A percentile compares a stretch with the other conserved stretches of the same genome.
phyloP scores from a whole-genome alignment of 2,329 filamentous ascomycete species.

The Aspergillus carbonarius region DNA sequence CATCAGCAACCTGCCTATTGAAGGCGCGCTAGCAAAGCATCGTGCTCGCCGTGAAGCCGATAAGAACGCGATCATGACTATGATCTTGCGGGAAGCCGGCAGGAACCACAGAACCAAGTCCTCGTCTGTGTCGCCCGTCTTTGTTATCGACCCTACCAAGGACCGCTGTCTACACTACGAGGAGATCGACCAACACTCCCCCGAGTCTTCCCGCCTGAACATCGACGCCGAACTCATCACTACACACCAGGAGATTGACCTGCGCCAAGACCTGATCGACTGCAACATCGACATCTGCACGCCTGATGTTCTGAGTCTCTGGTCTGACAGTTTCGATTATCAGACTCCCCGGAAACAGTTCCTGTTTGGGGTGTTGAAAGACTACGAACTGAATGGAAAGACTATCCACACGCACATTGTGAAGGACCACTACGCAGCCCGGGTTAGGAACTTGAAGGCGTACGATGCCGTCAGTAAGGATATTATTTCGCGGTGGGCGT shows the following conservation, averaged over 20 bases:
- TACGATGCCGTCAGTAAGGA: conserved; percentile 89
- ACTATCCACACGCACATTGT: conserved; percentile 91
- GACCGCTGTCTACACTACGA: conserved; percentile 91
- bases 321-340: conserved; percentile 98
- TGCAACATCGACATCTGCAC: conserved; percentile 97
- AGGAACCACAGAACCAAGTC: conserved; percentile 73
- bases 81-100: conserved; percentile 80
- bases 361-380: conserved; percentile 87
- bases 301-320: conserved; percentile 87
- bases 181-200: conserved; percentile 68
- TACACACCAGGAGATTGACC: conserved; percentile 71
- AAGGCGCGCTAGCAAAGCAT: conserved; percentile 73
- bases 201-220: conserved; percentile 57
- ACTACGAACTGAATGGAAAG: conserved; percentile 95
- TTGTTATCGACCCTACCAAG: conserved; percentile 77
- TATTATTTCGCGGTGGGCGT: conserved; percentile 82
- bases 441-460: conserved; percentile 80
- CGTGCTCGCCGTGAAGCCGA: conserved; percentile 76
- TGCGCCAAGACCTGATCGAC: conserved; percentile 86
- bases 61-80: conserved; percentile 97
- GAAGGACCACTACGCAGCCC: conserved; percentile 77
- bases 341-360: conserved; percentile 86
- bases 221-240: conserved; percentile 80
- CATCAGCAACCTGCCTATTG: conserved; percentile 85
- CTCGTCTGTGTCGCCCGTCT: conserved; percentile 73